Base-by-base conservation (phyloP, 768 basidiomycete species). In the Auriscalpium vulgare region DNA sequence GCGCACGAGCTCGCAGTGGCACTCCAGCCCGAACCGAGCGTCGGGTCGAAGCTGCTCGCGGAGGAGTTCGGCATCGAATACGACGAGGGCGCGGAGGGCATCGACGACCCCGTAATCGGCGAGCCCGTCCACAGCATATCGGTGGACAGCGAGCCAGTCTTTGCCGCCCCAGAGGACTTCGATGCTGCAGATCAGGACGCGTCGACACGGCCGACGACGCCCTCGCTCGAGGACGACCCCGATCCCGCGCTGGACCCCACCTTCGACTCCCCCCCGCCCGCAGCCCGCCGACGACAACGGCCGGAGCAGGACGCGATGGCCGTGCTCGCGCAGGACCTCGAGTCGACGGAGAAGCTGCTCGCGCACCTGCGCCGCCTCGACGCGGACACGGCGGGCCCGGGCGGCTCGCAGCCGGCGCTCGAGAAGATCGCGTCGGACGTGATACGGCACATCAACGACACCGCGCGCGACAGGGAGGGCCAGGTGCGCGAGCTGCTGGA, bases 61-160 rank as follows among this genome's bases (percentile, higher is more conserved):
- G 91, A 92, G 70, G 91, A 93, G 69, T 89, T 93, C 60, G 91
- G 91, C 10, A 85, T 93, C 59, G 91, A 92, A 65, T 91, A 88
- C 61, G 91, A 92, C 59, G 88, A 91, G 66, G 89, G 87, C 47
- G 87, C 87, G 34, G 88, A 91, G 70, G 88, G 87, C 40, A 88
- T 87, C 55, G 90, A 88, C 65, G 81, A 80, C 55, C 68, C 66
- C 8, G 51, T 66, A 61, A 51, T 49, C 50, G 3, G 56, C 7
- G 49, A 60, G 29, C 54, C 60, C 5, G 54, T 53, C 37, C 17
- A 13, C 10, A 38, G 11, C 14, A 56, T 57, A 48, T 56, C 55
- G 34, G 48, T 37, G 47, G 63, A 69, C 52, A 29, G 29, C 29
- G 67, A 71, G 56, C 68, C 67, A 17, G 59, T 69, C 8, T 69